These are phyloP conservation scores for Penicillium sp. DNA, from an alignment of 2,329 filamentous ascomycete species.

Conservation along the genomic window DNA sequence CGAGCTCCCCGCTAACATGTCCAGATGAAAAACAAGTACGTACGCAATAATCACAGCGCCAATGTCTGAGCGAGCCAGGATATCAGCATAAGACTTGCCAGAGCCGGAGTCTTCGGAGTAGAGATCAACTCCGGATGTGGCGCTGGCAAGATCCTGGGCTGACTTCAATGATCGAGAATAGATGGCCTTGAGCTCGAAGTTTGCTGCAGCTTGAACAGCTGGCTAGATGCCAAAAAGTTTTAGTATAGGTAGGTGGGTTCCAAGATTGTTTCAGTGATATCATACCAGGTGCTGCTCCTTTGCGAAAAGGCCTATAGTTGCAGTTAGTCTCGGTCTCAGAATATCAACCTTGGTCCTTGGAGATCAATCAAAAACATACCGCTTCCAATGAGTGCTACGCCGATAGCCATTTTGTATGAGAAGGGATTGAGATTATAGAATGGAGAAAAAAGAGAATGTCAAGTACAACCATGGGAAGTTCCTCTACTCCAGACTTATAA, in stretches of 20 bases:
- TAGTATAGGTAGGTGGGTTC: neutral
- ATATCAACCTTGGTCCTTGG: too few relatives aligned
- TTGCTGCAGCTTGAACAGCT: conserved; percentile 49
- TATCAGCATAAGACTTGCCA: conserved; percentile 47
- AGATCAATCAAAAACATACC: conserved; percentile 30
- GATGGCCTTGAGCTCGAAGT: conserved; percentile 55
- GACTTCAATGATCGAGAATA: conserved; percentile 61
- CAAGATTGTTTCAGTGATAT: neutral
- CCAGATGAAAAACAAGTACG: conserved; percentile 11
- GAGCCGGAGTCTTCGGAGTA: conserved; percentile 57
- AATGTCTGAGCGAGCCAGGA: conserved; percentile 53
- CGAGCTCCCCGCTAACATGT: neutral
- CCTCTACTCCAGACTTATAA: neutral
- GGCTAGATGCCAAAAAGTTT: conserved; percentile 39
- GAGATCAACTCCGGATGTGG: conserved; percentile 45
- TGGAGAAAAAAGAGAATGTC: neutral
- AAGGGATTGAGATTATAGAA: neutral
- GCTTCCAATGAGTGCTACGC: conserved; percentile 57
- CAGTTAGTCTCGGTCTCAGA: conserved; percentile 3
- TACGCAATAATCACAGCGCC: conserved; percentile 54
- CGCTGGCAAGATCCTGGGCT: conserved; percentile 46
- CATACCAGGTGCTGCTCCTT: conserved; percentile 57
- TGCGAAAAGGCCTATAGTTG: conserved; percentile 53
- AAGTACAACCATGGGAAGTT: neutral
- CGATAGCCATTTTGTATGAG: conserved; percentile 37